Conservation (phyloP, 768 basidiomycete genomes). For the Leucocoprinus sp. region DNA sequence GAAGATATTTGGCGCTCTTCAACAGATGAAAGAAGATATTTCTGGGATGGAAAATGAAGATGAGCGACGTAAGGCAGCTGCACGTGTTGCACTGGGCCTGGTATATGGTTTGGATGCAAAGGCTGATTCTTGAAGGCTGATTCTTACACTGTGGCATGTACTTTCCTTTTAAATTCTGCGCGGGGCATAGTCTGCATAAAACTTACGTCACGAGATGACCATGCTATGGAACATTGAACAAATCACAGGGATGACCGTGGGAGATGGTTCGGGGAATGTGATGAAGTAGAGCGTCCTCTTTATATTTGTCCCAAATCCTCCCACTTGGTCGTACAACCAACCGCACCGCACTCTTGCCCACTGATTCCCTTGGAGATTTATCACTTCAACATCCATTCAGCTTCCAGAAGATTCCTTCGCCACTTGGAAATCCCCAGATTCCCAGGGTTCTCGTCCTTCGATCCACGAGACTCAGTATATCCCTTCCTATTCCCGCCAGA, state of each 20-base stretch:
- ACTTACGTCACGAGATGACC: neutral
- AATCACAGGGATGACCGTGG: constrained; percentile 1
- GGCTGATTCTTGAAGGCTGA: neutral
- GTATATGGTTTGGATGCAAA: constrained; percentile 53
- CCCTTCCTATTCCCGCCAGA: constrained; percentile 15
- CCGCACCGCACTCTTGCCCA: neutral
- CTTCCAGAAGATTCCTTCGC: neutral
- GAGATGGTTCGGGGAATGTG: constrained; percentile 2
- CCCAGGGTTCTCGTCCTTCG: neutral
- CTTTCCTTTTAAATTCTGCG: neutral
- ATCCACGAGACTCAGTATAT: neutral
- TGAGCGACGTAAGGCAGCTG: constrained; percentile 61
- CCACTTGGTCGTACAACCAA: neutral
- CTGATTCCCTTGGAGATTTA: neutral
- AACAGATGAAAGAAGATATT: constrained; percentile 71
- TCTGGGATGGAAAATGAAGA: constrained; percentile 53
- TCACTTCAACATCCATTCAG: neutral
- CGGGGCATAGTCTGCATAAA: neutral
- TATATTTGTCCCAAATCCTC: neutral
- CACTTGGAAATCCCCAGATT: neutral
- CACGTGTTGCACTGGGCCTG: constrained; percentile 62
- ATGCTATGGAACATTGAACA: neutral
- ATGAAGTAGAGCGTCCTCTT: constrained; percentile 7
- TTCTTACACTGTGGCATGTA: constrained; percentile 4
- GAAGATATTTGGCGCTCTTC: constrained; percentile 49